A percentile compares a stretch with the other conserved stretches of the same genome.
These are phyloP conservation scores for Pleurotus platypus DNA, from an alignment of 768 basidiomycete genomes.

Conservation along the genomic window DNA sequence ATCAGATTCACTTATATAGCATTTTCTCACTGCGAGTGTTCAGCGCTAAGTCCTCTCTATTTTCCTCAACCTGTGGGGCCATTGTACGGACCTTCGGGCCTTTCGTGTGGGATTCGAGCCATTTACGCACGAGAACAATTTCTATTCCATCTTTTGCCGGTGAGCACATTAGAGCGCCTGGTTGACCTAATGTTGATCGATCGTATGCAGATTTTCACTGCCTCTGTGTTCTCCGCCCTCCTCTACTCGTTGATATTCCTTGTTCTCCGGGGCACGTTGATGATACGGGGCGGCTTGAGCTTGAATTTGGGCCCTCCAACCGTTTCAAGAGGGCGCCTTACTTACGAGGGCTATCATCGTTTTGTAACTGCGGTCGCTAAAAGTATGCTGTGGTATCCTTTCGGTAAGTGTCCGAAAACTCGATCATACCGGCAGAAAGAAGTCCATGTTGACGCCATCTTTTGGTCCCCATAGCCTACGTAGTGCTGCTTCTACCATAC, in stretches of 20 bases:
- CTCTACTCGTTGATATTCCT: slow-evolving; percentile 63
- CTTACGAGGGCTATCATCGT: slow-evolving; percentile 48
- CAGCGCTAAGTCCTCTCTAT: slow-evolving; percentile 34
- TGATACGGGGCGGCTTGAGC: slow-evolving; percentile 46
- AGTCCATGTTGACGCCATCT: slow-evolving; percentile 45
- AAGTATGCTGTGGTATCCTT: slow-evolving; percentile 66
- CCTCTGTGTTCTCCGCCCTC: slow-evolving; percentile 49
- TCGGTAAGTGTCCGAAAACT: not conserved
- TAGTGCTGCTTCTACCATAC: slow-evolving; percentile 55
- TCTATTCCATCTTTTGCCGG: slow-evolving; percentile 60
- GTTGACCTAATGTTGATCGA: not conserved
- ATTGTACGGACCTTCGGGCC: slow-evolving; percentile 48
- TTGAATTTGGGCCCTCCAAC: slow-evolving; percentile 44
- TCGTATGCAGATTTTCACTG: slow-evolving; percentile 49
- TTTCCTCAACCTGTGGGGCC: slow-evolving; percentile 22
- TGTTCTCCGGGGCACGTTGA: slow-evolving; percentile 54
- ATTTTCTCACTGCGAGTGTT: not conserved
- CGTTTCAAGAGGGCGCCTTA: slow-evolving; percentile 34
- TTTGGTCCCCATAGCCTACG: slow-evolving; percentile 43
- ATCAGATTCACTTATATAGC: not conserved
- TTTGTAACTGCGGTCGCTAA: slow-evolving; percentile 61
- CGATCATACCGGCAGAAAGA: not conserved
- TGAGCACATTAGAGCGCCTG: slow-evolving; percentile 24
- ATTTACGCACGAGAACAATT: slow-evolving; percentile 41
- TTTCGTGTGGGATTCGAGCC: slow-evolving; percentile 49